phyloP scores from a whole-genome alignment of 192 early-diverging fungal species.

The Thoreauomyces humboldtii region DNA sequence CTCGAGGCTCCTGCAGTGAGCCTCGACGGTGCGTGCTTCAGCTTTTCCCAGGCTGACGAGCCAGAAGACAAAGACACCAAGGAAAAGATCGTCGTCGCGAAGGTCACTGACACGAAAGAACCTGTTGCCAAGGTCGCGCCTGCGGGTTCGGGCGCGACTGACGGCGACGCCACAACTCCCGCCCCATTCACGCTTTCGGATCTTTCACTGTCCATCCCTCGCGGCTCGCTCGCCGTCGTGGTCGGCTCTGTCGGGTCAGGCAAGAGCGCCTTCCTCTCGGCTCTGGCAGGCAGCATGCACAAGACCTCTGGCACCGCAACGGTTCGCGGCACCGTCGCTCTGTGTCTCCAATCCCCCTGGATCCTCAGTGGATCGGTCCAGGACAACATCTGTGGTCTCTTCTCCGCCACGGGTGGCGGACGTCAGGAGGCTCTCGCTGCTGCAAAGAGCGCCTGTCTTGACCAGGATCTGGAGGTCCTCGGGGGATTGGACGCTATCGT shows the following conservation, averaged over 20 bases:
- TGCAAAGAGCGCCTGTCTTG: slow-evolving; percentile 27
- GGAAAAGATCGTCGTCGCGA: not conserved
- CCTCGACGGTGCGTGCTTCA: slow-evolving; percentile 4
- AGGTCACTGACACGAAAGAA: not conserved
- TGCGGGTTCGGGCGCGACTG: not conserved
- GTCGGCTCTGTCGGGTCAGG: slow-evolving; percentile 67
- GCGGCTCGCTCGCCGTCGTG: slow-evolving; percentile 50
- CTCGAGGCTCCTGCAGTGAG: not conserved
- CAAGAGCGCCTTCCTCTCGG: slow-evolving; percentile 66
- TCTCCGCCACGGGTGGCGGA: slow-evolving; percentile 8
- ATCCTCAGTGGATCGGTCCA: not conserved
- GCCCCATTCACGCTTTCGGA: slow-evolving; percentile 21
- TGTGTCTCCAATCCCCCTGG: slow-evolving; percentile 49
- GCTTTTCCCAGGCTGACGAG: not conserved
- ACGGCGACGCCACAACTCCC: not conserved
- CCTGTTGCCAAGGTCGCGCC: too few relatives aligned
- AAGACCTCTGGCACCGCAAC: slow-evolving; percentile 49
- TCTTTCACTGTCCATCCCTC: slow-evolving; percentile 48
- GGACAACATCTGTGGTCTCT: slow-evolving; percentile 3
- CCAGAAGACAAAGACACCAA: not conserved
- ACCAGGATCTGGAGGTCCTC: slow-evolving; percentile 59
- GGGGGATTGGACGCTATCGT: slow-evolving; percentile 53
- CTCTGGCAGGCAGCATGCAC: slow-evolving; percentile 63
- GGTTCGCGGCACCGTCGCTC: slow-evolving; percentile 52
- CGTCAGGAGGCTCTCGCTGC: not conserved